Conservation (phyloP, 208 protist species). For the Wallacemonas sp. region DNA sequence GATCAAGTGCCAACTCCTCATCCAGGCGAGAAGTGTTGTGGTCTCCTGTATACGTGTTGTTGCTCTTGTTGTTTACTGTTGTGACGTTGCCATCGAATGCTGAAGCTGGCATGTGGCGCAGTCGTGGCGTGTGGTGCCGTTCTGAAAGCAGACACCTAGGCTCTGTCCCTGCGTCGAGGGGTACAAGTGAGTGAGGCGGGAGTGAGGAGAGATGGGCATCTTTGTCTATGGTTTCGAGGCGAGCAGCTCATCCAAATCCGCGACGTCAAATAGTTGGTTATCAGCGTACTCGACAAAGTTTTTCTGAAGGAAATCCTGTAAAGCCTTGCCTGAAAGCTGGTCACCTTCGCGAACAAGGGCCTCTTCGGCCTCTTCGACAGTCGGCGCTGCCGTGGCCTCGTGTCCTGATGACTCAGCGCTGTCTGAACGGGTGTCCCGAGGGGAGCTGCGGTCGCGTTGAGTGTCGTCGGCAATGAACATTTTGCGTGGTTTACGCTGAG, state of each 20-base stretch:
- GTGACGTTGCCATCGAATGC: no score
- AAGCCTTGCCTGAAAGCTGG: slow-evolving; percentile 44
- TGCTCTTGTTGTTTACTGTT: no score
- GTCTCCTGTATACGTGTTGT: no score
- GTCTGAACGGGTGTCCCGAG: slow-evolving; percentile 15
- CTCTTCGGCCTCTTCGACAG: slow-evolving; percentile 37
- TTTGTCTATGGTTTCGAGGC: neutral
- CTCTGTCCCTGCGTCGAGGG: no score
- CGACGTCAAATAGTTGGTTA: slow-evolving; percentile 37
- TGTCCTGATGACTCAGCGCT: slow-evolving; percentile 8
- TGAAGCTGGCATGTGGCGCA: no score
- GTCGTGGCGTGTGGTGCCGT: no score
- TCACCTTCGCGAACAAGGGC: slow-evolving; percentile 47
- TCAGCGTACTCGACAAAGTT: slow-evolving; percentile 84
- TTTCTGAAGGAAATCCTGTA: slow-evolving; percentile 70
- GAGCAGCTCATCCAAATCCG: slow-evolving; percentile 12
- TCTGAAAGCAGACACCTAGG: no score
- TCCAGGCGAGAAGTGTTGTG: no score
- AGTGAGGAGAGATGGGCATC: neutral
- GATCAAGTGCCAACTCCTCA: no score
- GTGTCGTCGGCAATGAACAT: neutral
- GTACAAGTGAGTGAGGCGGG: neutral
- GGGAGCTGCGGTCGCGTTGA: neutral
- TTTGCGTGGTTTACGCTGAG: neutral
- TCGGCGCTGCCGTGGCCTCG: neutral